A percentile compares a stretch with the other conserved stretches of the same genome.
Evolutionary conservation across 805 yeast genomes (phyloP).

Genomic region (Ogataea dorogensis): DNA sequence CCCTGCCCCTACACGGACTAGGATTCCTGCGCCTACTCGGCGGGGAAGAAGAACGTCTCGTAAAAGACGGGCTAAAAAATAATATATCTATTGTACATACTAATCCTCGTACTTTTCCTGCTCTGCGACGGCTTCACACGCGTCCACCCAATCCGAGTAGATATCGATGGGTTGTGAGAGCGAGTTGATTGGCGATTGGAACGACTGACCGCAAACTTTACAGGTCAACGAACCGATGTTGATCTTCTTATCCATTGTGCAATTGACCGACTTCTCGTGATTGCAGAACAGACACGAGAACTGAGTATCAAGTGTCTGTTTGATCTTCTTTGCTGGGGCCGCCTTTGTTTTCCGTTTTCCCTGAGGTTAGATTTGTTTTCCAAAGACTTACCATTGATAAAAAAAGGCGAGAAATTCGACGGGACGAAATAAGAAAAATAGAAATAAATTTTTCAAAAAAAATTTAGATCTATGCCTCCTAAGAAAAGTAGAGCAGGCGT

Average conservation of each 20-base stretch:
- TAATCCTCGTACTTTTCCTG: no score
- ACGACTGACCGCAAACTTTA: slow-evolving; percentile 90
- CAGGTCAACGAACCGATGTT: slow-evolving; percentile 83
- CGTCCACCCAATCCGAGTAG: slow-evolving; percentile 97
- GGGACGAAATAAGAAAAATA: slow-evolving; percentile 4
- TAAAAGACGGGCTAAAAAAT: slow-evolving; percentile 11
- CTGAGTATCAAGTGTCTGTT: slow-evolving; percentile 74
- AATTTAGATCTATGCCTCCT: slow-evolving; percentile 21
- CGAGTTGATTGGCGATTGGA: slow-evolving; percentile 84
- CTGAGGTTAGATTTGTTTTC: slow-evolving; percentile 13
- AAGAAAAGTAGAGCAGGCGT: slow-evolving; percentile 21
- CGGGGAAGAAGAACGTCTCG: slow-evolving; percentile 3
- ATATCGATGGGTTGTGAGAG: slow-evolving; percentile 90
- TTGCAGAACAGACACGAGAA: slow-evolving; percentile 94
- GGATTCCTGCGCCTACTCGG: slow-evolving; percentile 6
- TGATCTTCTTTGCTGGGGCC: slow-evolving; percentile 75
- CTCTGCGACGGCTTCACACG: slow-evolving; percentile 84
- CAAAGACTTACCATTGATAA: slow-evolving; percentile 7
- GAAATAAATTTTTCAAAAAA: slow-evolving; percentile 6
- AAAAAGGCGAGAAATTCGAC: slow-evolving; percentile 6
- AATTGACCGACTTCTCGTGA: slow-evolving; percentile 88
- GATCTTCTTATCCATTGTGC: slow-evolving; percentile 82
- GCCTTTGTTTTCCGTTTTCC: slow-evolving; percentile 74
- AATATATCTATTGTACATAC: slow-evolving; percentile 10
- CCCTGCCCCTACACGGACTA: no score